Percentiles rank a stretch among this genome's conserved stretches.
Conservation (phyloP, 2,329 filamentous ascomycete species). For the Tolypocladium endophyticum region DNA sequence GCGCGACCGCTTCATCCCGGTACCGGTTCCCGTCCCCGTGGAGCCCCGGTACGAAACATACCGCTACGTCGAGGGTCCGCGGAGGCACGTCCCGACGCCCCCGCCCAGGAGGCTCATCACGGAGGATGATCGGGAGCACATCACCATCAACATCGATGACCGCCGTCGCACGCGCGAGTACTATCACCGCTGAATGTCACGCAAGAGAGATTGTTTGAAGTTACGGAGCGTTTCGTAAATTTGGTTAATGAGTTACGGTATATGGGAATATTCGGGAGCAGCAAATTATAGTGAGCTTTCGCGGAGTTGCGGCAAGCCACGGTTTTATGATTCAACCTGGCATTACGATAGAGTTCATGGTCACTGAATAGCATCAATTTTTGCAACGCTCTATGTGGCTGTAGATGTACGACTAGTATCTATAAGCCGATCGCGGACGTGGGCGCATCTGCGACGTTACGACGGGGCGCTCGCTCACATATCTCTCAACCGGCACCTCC, state of each 20-base stretch:
- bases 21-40: conserved; percentile 29
- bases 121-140: conserved; percentile 15
- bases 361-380: background rate
- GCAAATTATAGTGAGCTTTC: background rate
- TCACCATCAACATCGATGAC: conserved; percentile 21
- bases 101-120: conserved; percentile 19
- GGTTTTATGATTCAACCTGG: background rate
- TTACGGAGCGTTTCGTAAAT: background rate
- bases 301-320: background rate
- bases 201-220: background rate
- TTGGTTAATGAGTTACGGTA: background rate
- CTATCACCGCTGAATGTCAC: conserved; percentile 8
- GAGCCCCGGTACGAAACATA: conserved; percentile 35
- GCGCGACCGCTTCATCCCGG: conserved; percentile 36
- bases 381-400: background rate
- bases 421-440: background rate
- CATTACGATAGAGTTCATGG: background rate
- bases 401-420: background rate
- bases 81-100: conserved; percentile 19
- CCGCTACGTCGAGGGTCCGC: conserved; percentile 41
- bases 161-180: conserved; percentile 20
- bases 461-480: background rate
- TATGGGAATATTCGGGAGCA: background rate
- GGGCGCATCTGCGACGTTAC: background rate
- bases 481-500: background rate